These are phyloP conservation scores for Daldinia concentrica DNA, from an alignment of 495 filamentous ascomycete species.

Conservation along the genomic window DNA sequence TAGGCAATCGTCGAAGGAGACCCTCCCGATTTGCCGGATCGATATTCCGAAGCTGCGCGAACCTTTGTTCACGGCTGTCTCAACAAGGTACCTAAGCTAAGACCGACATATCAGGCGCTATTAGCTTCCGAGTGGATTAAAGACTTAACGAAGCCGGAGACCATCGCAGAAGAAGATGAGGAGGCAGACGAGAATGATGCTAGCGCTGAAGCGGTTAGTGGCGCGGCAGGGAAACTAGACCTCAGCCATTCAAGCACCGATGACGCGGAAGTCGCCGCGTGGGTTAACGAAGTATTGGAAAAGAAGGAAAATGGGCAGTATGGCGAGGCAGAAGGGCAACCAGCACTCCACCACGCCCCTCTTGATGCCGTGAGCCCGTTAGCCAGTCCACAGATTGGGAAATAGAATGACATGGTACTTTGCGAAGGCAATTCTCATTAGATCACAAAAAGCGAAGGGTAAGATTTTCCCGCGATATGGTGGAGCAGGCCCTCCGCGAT, in stretches of 20 bases:
- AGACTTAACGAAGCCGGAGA: conserved; percentile 80
- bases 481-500: conserved; percentile 42
- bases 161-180: conserved; percentile 79
- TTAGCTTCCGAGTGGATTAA: conserved; percentile 89
- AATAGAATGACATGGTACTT: conserved; percentile 21
- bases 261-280: conserved; percentile 82
- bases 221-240: conserved; percentile 54
- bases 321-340: conserved; percentile 53
- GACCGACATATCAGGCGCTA: conserved; percentile 89
- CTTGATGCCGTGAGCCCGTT: conserved; percentile 68
- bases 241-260: conserved; percentile 58
- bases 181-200: conserved; percentile 61
- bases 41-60: conserved; percentile 80
- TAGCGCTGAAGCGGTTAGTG: conserved; percentile 56
- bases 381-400: conserved; percentile 45
- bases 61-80: conserved; percentile 91
- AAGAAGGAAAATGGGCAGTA: conserved; percentile 63
- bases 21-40: conserved; percentile 84
- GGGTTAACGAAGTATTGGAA: conserved; percentile 80
- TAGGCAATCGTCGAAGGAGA: conserved; percentile 98
- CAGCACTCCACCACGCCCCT: conserved; percentile 81
- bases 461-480: conserved; percentile 11
- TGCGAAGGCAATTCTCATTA: conserved; percentile 22
- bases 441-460: conserved; percentile 28
- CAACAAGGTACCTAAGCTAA: conserved; percentile 89